Evolutionary conservation across 305 asterid species (phyloP), one percentile per base, ranked within the genome.

Genomic region (Fraxinus dipetala): DNA sequence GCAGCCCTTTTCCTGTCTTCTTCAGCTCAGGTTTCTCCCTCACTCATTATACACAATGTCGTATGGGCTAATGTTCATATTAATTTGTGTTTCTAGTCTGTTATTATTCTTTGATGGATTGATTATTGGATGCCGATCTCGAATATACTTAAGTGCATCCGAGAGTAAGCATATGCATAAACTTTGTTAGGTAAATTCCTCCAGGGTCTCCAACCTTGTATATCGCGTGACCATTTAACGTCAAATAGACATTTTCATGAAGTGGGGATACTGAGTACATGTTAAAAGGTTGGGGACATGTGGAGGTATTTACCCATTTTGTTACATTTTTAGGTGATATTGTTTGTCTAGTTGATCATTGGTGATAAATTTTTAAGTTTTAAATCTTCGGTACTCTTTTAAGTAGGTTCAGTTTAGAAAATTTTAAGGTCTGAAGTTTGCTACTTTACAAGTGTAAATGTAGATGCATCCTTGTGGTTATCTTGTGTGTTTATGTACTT

Each of bases 1-100:
- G 99, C 32, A 96, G 99, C 84, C 99, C 99, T 0, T 96, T 94
- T 84, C 99, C 99, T 16, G 99, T 96, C 61, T 96, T 96, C 92
- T 96, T 96, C 84, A 96, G 99, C 87, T 22, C 98, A 85, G 99
- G 99, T 95, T 65, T 45, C 11, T 5, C 73, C 36, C 70, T 28
- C 43, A 14, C 43, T 32, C 24, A 31, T 70, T 31, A 70, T 9
- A 31, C 11, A 35, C 84, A 83, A 51, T 54, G 65, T 54, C 2
- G 5, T 31, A 70, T 69, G 75, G 75, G 38, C 40, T 13, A 31
- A 69, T 16, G 11, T 6, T 70, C 43, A 70, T 31, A 70, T 70
- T 70, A 70, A 30, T 70, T 31, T 31, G 43, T 70, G 26, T 32
- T 30, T 70, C 18, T 26, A 26, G n/a, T 5, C 73, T 24, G 73